Conservation (phyloP, 2,329 filamentous ascomycete genomes). For the Scleromitrula shiraiana region DNA sequence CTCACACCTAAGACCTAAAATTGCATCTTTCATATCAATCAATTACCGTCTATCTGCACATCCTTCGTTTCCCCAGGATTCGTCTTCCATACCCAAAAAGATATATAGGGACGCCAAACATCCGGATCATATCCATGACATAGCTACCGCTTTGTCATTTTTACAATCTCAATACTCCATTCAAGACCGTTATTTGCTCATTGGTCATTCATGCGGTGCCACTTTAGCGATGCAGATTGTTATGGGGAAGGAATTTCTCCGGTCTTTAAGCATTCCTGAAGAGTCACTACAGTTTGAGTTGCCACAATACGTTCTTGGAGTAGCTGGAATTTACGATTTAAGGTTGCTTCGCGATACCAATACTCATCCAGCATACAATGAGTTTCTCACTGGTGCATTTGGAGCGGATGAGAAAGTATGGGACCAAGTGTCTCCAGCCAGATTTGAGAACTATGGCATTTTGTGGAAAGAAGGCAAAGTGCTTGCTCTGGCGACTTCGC, state of each 20-base stretch:
- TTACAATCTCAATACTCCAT: conserved; percentile 41
- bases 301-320: conserved; percentile 29
- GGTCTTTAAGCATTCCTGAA: not conserved
- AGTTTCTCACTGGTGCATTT: conserved; percentile 35
- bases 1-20: conserved; percentile 13
- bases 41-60: conserved; percentile 56
- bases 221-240: conserved; percentile 50
- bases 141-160: conserved; percentile 42
- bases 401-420: conserved; percentile 40
- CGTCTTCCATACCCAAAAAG: conserved; percentile 13
- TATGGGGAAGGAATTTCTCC: not conserved
- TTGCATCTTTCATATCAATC: conserved; percentile 57
- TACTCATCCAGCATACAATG: conserved; percentile 16
- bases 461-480: conserved; percentile 10
- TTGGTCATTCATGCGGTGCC: conserved; percentile 57
- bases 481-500: conserved; percentile 28
- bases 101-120: conserved; percentile 41
- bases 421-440: conserved; percentile 34
- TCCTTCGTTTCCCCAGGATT: conserved; percentile 38
- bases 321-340: conserved; percentile 62
- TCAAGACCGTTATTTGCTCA: conserved; percentile 42
- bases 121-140: conserved; percentile 53
- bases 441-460: not conserved
- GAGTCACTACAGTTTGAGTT: not conserved
- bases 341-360: conserved; percentile 15